Evolutionary conservation across 73 alveolate species (phyloP).

Genomic region (Paramecium bursaria): DNA sequence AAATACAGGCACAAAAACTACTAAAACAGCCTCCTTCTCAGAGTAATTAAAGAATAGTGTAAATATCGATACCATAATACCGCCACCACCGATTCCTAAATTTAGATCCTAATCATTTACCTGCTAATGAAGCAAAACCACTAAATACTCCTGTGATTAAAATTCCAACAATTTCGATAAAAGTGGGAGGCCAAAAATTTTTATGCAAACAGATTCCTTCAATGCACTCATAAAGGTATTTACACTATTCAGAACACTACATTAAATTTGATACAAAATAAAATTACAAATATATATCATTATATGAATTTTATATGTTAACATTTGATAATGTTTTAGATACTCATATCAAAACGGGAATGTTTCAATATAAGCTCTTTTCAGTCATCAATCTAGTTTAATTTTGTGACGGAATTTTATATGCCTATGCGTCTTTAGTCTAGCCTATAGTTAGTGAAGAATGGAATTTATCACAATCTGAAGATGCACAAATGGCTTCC

Average conservation of each 20-base stretch:
- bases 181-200: conserved; percentile 47
- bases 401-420: no score
- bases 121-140: conserved; percentile 58
- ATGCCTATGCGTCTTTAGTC: no score
- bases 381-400: no score
- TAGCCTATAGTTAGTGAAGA: no score
- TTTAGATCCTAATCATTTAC: background rate
- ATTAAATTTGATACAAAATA: no score
- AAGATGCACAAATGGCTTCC: background rate
- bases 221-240: conserved; percentile 6
- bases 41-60: conserved; percentile 34
- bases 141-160: conserved; percentile 2
- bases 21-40: conserved; percentile 39
- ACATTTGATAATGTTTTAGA: no score
- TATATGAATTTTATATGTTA: no score
- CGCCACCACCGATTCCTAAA: conserved; percentile 58
- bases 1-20: conserved; percentile 47
- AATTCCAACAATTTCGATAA: conserved; percentile 29
- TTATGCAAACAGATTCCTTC: conserved; percentile 37
- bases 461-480: background rate
- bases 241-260: no score
- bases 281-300: no score
- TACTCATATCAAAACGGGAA: no score
- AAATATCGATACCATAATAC: conserved; percentile 23
- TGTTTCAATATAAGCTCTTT: no score